These are phyloP conservation scores for Chlorella sp. DNA, from an alignment of 139 green algal species.

Conservation along the genomic window DNA sequence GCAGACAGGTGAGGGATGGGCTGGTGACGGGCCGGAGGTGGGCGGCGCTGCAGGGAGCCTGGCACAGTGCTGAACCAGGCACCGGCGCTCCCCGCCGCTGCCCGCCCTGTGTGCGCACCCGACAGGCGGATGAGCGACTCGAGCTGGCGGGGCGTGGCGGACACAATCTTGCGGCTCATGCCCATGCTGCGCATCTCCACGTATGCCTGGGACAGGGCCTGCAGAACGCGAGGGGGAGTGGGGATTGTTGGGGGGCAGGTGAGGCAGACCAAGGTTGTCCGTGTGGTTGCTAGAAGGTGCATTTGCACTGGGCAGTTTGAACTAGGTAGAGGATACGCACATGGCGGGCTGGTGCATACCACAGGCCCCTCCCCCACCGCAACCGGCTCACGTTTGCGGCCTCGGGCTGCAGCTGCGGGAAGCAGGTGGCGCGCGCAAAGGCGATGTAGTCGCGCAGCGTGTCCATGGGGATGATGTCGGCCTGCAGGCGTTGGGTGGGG, in stretches of 20 bases:
- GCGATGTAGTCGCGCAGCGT: conserved; percentile 91
- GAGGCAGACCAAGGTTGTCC: neutral
- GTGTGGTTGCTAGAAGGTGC: neutral
- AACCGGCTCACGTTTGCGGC: conserved; percentile 56
- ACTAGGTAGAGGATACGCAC: neutral
- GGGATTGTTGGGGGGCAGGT: too few relatives aligned
- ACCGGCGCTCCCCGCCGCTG: too few relatives aligned
- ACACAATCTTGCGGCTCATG: conserved; percentile 66
- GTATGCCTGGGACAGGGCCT: conserved; percentile 83
- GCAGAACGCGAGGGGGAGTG: neutral
- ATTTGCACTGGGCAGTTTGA: neutral
- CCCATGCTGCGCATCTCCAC: conserved; percentile 82
- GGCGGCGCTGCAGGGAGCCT: neutral
- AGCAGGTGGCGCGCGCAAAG: conserved; percentile 75
- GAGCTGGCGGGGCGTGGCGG: conserved; percentile 95
- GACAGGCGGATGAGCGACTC: conserved; percentile 94
- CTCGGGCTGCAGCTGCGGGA: conserved; percentile 79
- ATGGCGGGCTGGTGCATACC: neutral
- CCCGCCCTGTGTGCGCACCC: neutral
- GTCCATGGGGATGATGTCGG: conserved; percentile 56
- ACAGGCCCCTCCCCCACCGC: too few relatives aligned
- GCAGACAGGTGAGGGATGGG: neutral
- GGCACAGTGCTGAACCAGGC: neutral
- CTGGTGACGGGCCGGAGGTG: neutral
- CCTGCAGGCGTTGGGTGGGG: neutral